phyloP scores from a whole-genome alignment of 169 alveolate genomes.

The Plasmodium gaboni region DNA sequence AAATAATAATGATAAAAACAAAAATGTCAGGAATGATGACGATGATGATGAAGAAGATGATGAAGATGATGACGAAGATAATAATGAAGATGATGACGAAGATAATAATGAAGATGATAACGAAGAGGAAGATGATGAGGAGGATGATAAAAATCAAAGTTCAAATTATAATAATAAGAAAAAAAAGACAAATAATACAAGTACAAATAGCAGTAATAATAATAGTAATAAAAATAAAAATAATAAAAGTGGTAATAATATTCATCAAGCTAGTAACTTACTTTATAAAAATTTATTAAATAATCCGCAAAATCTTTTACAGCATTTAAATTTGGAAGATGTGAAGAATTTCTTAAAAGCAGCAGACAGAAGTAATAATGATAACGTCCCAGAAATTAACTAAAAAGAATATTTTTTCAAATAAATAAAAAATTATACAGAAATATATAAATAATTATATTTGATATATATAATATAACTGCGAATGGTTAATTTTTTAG shows the following conservation, averaged over 20 bases:
- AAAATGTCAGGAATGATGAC: background rate
- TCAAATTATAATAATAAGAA: too few species aligned
- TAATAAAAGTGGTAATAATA: background rate
- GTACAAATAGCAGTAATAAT: background rate
- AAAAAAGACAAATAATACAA: too few species aligned
- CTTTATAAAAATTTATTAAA: background rate
- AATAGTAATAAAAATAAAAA: background rate
- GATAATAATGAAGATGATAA: background rate
- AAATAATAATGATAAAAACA: background rate
- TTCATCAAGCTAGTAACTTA: background rate
- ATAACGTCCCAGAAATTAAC: constrained; percentile 11
- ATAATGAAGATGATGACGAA: background rate
- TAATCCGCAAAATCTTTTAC: constrained; percentile 6
- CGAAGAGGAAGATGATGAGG: background rate
- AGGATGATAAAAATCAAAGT: too few species aligned
- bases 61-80: background rate
- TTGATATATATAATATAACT: too few species aligned
- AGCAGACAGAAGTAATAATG: constrained; percentile 50
- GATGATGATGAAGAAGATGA: background rate
- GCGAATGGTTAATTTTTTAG: too few species aligned
- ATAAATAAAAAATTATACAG: background rate
- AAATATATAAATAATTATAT: background rate
- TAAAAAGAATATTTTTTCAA: background rate
- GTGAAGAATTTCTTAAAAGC: constrained; percentile 46
- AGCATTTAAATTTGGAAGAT: constrained; percentile 55